phyloP scores from a whole-genome alignment of 371 early-diverging fungal species.

The Syncephalis fuscata region DNA sequence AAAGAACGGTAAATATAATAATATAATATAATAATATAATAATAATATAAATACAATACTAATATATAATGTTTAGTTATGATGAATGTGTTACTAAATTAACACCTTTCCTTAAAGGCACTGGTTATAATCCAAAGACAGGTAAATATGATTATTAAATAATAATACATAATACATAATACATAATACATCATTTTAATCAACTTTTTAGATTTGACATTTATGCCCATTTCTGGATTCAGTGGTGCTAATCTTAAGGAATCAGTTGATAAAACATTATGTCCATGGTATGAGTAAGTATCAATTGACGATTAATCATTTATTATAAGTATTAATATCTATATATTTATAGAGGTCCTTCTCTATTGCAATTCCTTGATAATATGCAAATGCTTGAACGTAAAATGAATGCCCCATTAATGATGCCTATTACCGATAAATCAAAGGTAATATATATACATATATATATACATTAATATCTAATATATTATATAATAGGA shows the following conservation, averaged over 20 bases:
- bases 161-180: not conserved
- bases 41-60: not conserved
- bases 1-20: slow-evolving; percentile 42
- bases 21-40: not conserved
- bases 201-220: slow-evolving; percentile 41
- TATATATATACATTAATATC: not conserved
- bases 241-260: slow-evolving; percentile 95
- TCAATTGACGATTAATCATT: slow-evolving; percentile 2
- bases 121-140: slow-evolving; percentile 80
- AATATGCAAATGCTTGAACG: slow-evolving; percentile 61
- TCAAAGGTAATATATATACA: slow-evolving; percentile 36
- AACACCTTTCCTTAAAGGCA: slow-evolving; percentile 78
- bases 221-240: slow-evolving; percentile 90
- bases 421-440: slow-evolving; percentile 89
- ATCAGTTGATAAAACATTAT: slow-evolving; percentile 29
- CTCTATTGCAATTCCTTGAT: slow-evolving; percentile 80
- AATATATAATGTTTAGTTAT: slow-evolving; percentile 25
- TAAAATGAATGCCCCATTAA: slow-evolving; percentile 69
- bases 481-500: slow-evolving; percentile 29
- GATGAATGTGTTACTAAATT: slow-evolving; percentile 77
- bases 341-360: slow-evolving; percentile 48
- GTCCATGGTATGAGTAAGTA: slow-evolving; percentile 46
- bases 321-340: not conserved
- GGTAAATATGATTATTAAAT: too few species aligned
- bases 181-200: not conserved